A percentile compares a stretch with the other conserved stretches of the same genome.
Evolutionary conservation across 2,329 filamentous ascomycete species (phyloP).

Genomic region (Ceratocystis lukuohia): DNA sequence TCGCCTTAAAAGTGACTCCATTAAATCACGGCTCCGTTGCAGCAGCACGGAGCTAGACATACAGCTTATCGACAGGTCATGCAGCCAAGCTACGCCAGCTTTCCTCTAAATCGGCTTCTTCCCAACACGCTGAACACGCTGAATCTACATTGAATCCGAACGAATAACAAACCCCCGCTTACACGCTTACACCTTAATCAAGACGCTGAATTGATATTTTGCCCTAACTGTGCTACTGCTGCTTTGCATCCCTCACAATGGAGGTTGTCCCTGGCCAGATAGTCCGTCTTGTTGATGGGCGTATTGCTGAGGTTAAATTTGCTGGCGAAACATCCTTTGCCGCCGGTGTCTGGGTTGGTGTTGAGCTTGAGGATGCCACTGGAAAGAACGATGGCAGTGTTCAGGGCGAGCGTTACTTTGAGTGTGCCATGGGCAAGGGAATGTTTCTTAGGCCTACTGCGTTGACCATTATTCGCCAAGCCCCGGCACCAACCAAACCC

Average conservation of each 20-base stretch:
- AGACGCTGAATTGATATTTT: not conserved
- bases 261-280: constrained; percentile 45
- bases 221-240: too few species aligned
- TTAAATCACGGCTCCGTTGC: not conserved
- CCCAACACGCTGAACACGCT: too few species aligned
- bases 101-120: not conserved
- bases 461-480: constrained; percentile 45
- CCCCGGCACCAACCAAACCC: constrained; percentile 29
- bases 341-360: constrained; percentile 69
- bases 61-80: not conserved
- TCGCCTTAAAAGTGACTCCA: not conserved
- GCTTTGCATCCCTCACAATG: constrained; percentile 2
- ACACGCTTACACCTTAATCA: too few species aligned
- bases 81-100: not conserved
- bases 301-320: constrained; percentile 65
- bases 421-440: constrained; percentile 59
- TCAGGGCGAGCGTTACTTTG: constrained; percentile 76
- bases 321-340: constrained; percentile 69
- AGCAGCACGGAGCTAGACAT: not conserved
- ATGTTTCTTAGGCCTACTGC: constrained; percentile 76
- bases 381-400: constrained; percentile 95
- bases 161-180: too few species aligned
- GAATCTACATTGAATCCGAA: too few species aligned
- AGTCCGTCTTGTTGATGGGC: constrained; percentile 62
- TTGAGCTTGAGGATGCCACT: constrained; percentile 67